Evolutionary conservation across 371 early-diverging fungal species (phyloP).

Genomic region (Rhizomucor miehei): DNA sequence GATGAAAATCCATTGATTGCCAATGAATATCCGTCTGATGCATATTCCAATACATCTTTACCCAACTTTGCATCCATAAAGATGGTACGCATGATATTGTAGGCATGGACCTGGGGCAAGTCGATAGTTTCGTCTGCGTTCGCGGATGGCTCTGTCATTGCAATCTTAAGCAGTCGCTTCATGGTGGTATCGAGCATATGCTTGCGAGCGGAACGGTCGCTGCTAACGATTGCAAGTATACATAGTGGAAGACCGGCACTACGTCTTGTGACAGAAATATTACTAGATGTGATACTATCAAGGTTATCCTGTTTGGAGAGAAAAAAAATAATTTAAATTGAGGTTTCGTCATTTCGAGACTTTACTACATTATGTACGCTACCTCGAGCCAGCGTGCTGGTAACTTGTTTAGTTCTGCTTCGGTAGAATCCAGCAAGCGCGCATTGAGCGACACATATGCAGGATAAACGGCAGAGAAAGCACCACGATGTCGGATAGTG

Average conservation of each 20-base stretch:
- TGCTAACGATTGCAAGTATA: constrained; percentile 80
- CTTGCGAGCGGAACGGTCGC: constrained; percentile 65
- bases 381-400: constrained; percentile 69
- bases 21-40: constrained; percentile 73
- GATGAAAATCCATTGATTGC: constrained; percentile 82
- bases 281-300: constrained; percentile 49
- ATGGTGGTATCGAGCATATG: constrained; percentile 65
- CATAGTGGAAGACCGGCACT: constrained; percentile 90
- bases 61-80: constrained; percentile 81
- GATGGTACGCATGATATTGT: constrained; percentile 81
- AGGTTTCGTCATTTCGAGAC: not conserved
- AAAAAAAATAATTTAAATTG: not conserved
- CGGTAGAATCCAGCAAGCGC: constrained; percentile 56
- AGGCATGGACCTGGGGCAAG: constrained; percentile 85
- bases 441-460: constrained; percentile 73
- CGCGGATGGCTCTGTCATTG: constrained; percentile 39
- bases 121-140: constrained; percentile 63
- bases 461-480: constrained; percentile 86
- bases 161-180: constrained; percentile 65
- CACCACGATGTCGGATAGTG: constrained; percentile 88
- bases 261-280: constrained; percentile 90
- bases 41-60: constrained; percentile 67
- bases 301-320: constrained; percentile 38
- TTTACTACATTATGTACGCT: constrained; percentile 13
- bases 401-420: constrained; percentile 40